Conservation (phyloP, 495 filamentous ascomycete species). For the Chaetomium cochliodes region DNA sequence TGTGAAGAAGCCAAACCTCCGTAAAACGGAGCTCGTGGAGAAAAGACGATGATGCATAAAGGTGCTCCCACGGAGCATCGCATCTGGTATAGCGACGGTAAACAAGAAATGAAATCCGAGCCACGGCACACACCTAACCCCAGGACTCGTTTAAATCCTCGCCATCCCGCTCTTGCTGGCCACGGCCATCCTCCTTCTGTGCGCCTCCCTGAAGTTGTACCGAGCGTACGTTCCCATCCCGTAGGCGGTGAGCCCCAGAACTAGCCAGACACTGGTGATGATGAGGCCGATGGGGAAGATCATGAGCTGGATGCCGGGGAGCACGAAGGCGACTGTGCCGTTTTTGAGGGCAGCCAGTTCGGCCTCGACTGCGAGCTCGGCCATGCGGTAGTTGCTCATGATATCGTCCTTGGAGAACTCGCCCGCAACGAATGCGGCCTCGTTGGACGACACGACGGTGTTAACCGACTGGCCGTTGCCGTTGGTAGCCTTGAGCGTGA, state of each 20-base stretch:
- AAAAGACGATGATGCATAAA: background rate
- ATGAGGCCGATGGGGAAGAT: constrained; percentile 68
- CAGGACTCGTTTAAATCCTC: constrained; percentile 34
- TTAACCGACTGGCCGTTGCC: constrained; percentile 46
- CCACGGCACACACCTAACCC: background rate
- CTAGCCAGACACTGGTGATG: constrained; percentile 61
- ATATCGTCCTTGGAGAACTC: constrained; percentile 57
- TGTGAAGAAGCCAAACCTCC: background rate
- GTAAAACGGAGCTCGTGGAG: background rate
- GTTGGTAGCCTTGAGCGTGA: constrained; percentile 56
- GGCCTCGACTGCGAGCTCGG: constrained; percentile 42
- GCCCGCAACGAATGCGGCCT: constrained; percentile 67
- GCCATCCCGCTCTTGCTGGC: constrained; percentile 36
- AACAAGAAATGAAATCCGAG: constrained; percentile 1
- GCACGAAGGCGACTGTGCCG: constrained; percentile 55
- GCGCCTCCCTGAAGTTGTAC: constrained; percentile 62
- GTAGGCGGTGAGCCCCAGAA: constrained; percentile 55
- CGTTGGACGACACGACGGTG: constrained; percentile 62
- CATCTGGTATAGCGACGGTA: constrained; percentile 5
- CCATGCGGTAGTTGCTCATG: constrained; percentile 43
- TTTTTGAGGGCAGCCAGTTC: constrained; percentile 37
- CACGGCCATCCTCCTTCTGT: constrained; percentile 53
- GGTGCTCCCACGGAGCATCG: background rate
- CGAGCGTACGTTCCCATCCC: constrained; percentile 62
- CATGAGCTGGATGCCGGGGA: constrained; percentile 64